Evolutionary conservation across 768 basidiomycete genomes (phyloP).

Genomic region (Agrocybe praecox): DNA sequence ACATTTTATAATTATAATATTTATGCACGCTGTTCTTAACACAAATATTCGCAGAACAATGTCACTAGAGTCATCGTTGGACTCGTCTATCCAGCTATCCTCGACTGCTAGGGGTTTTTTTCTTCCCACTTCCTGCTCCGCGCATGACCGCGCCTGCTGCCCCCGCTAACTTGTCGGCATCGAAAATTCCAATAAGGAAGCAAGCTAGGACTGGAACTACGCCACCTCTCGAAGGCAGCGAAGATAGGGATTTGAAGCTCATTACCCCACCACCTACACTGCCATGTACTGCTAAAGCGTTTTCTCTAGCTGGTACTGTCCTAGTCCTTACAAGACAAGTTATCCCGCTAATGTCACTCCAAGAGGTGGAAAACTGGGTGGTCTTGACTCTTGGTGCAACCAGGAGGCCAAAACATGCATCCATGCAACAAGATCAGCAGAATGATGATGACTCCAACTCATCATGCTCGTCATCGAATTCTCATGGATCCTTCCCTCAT

Average conservation of each 20-base stretch:
- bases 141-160: conserved; percentile 14
- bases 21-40: no score
- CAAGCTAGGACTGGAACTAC: conserved; percentile 16
- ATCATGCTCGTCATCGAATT: background rate
- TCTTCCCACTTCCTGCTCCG: no score
- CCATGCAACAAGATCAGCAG: background rate
- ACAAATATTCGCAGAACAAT: no score
- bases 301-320: no score
- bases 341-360: conserved; percentile 4
- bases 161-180: background rate
- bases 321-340: conserved; percentile 17
- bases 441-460: background rate
- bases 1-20: no score
- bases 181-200: background rate
- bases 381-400: background rate
- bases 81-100: no score
- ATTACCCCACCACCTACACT: conserved; percentile 28
- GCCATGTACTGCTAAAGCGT: no score
- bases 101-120: no score
- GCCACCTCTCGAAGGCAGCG: conserved; percentile 15
- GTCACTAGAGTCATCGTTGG: no score
- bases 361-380: background rate
- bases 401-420: conserved; percentile 6
- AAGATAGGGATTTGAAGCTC: conserved; percentile 20
- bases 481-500: no score